Base-by-base conservation (phyloP, 2,329 filamentous ascomycete species). In the Colletotrichum spinosum region DNA sequence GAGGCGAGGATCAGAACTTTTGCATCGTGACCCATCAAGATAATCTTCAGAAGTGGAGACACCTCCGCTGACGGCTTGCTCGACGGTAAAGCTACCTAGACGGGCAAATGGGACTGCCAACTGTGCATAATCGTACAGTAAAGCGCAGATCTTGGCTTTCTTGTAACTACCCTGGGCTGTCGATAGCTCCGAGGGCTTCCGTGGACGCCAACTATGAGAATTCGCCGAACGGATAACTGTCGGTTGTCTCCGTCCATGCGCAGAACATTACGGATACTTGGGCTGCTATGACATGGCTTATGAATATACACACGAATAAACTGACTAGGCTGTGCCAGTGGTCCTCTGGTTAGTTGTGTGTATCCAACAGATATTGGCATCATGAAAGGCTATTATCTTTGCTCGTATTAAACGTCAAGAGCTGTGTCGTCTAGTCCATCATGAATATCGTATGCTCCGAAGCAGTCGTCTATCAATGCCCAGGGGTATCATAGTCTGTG, bases 401-500 rank as follows among this genome's bases (percentile, higher is more conserved):
- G 5, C 25, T 25, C 25, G 25, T 25, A 25, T 25, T 25, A 25
- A 25, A 25, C 25, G 25, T 25, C 25, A 4, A 7, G 46, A 35
- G 44, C 42, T 34, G 44, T 50, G 25, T 37, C 42, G 35, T 49
- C 45, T 57, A 51, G 55, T 58, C 45, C 51, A 58, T n/a, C 11
- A 34, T 35, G 13, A 49, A 9, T 58, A 13, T 51, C 55, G 46
- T 49, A 7, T 57, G 54, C 54, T 35, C 13, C 37, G 38, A 35
- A 38, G 55, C 46, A 37, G 37, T 57, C 55, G 39, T 35, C 12
- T 13, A 33, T 60, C 33, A 38, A 42, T 10, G 12, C 13, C 9
- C 39, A 38, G 53, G 39, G 56, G 15, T 38, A 60, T 60, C 34
- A 60, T 45, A 60, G 33, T 25, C 34, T 53, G 11, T 46, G 48